Percentiles rank a stretch among this genome's conserved stretches.
Conservation (phyloP, 495 filamentous ascomycete genomes). For the Aspergillus bertholletiae region DNA sequence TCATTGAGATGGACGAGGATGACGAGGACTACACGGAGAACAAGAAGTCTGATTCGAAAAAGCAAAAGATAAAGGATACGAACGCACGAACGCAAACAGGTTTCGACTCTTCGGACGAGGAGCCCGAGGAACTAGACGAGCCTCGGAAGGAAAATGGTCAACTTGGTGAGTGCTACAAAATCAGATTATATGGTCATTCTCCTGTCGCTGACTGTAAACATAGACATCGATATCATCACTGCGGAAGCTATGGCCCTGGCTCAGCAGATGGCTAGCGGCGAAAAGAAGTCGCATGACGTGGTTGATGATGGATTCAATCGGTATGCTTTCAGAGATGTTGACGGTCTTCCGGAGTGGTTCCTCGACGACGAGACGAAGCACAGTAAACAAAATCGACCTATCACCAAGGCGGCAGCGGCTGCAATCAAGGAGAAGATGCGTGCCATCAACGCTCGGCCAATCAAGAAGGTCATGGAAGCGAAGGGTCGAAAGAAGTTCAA, state of each 20-base stretch:
- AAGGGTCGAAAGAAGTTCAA: slow-evolving; percentile 96
- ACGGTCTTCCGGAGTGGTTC: slow-evolving; percentile 98
- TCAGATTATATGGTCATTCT: not conserved
- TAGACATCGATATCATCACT: slow-evolving; percentile 96
- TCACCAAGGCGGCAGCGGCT: slow-evolving; percentile 79
- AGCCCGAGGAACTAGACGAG: slow-evolving; percentile 66
- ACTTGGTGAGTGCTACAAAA: slow-evolving; percentile 51
- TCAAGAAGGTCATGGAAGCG: slow-evolving; percentile 98
- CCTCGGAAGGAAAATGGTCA: slow-evolving; percentile 65
- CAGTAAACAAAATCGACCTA: slow-evolving; percentile 78
- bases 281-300: slow-evolving; percentile 72
- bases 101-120: slow-evolving; percentile 44
- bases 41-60: slow-evolving; percentile 4
- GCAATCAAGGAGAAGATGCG: slow-evolving; percentile 96
- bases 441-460: slow-evolving; percentile 91
- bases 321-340: slow-evolving; percentile 81
- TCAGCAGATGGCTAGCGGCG: slow-evolving; percentile 81
- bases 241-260: slow-evolving; percentile 99
- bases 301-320: slow-evolving; percentile 93
- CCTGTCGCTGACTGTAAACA: slow-evolving; percentile 27
- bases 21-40: slow-evolving; percentile 19
- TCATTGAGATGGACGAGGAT: slow-evolving; percentile 44
- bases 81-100: slow-evolving; percentile 50
- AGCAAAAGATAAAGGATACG: slow-evolving; percentile 18
- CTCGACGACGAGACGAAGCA: slow-evolving; percentile 86